Evolutionary conservation across 108 stramenopile genomes (phyloP).

Genomic region (Skeletonema potamos): DNA sequence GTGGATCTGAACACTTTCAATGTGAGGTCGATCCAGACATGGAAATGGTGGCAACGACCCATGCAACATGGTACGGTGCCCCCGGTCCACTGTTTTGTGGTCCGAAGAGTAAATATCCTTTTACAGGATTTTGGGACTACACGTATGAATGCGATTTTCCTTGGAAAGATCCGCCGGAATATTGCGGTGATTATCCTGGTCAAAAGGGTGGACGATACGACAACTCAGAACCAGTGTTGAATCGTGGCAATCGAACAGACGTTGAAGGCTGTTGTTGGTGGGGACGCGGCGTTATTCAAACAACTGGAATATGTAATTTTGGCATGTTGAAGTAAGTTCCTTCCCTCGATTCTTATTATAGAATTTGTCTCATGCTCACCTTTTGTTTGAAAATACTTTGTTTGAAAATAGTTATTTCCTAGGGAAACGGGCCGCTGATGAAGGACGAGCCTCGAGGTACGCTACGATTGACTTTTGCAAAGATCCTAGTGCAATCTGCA

Average conservation of each 20-base stretch:
- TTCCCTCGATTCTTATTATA: neutral
- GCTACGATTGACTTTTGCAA: conserved; percentile 40
- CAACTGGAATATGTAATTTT: conserved; percentile 43
- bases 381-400: neutral
- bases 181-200: conserved; percentile 36
- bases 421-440: conserved; percentile 23
- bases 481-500: conserved; percentile 25
- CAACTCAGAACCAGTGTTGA: conserved; percentile 22
- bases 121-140: conserved; percentile 55
- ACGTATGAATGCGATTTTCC: conserved; percentile 30
- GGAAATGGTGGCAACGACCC: conserved; percentile 30
- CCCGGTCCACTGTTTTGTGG: conserved; percentile 40
- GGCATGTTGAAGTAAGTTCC: conserved; percentile 31
- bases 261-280: conserved; percentile 55
- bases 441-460: conserved; percentile 25
- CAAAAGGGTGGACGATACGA: conserved; percentile 39
- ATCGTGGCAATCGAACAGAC: conserved; percentile 34
- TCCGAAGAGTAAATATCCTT: conserved; percentile 16
- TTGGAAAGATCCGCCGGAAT: conserved; percentile 40
- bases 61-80: conserved; percentile 51
- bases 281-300: conserved; percentile 54
- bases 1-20: conserved; percentile 44
- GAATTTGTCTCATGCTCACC: neutral
- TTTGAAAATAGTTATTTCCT: conserved; percentile 8
- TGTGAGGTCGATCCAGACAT: conserved; percentile 51